Percentiles rank a stretch among this genome's conserved stretches.
phyloP scores from a whole-genome alignment of 306 rosid genomes.

The Gynostemma pentaphyllum region DNA sequence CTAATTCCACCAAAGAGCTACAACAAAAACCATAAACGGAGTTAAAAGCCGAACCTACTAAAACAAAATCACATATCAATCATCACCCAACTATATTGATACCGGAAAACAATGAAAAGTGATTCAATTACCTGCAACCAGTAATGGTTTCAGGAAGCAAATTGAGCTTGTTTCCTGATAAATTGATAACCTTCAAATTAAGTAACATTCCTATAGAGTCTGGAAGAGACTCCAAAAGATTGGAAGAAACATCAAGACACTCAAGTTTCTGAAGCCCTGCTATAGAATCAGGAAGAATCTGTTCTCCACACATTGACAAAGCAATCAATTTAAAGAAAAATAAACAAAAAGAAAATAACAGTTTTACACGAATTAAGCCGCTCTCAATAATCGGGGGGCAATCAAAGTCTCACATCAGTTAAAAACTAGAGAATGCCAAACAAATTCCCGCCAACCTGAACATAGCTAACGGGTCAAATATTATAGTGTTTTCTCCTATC shows the following conservation, averaged over 20 bases:
- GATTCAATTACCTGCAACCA: constrained; percentile 53
- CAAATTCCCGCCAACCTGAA: too few relatives aligned
- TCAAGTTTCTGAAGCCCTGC: constrained; percentile 56
- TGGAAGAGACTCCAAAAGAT: constrained; percentile 55
- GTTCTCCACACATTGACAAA: constrained; percentile 8
- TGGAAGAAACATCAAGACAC: constrained; percentile 62
- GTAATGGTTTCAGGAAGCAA: constrained; percentile 64
- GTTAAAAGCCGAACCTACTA: too few relatives aligned
- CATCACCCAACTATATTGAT: neutral
- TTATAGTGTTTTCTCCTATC: too few relatives aligned
- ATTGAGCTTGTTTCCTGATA: constrained; percentile 61
- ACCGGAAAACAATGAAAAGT: neutral
- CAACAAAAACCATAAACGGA: neutral
- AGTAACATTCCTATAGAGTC: constrained; percentile 69
- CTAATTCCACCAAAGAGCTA: constrained; percentile 91
- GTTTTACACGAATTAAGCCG: too few relatives aligned
- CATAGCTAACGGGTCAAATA: too few relatives aligned
- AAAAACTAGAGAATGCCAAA: too few relatives aligned
- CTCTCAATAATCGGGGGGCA: too few relatives aligned
- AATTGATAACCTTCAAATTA: constrained; percentile 50
- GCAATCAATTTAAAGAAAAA: neutral
- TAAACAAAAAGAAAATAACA: too few relatives aligned
- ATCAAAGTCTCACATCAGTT: too few relatives aligned
- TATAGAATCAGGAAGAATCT: constrained; percentile 73
- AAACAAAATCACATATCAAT: too few relatives aligned